Percentiles rank a stretch among this genome's conserved stretches.
These are phyloP conservation scores for Camelina neglecta DNA, from an alignment of 345 rosid genomes.

Conservation along the genomic window DNA sequence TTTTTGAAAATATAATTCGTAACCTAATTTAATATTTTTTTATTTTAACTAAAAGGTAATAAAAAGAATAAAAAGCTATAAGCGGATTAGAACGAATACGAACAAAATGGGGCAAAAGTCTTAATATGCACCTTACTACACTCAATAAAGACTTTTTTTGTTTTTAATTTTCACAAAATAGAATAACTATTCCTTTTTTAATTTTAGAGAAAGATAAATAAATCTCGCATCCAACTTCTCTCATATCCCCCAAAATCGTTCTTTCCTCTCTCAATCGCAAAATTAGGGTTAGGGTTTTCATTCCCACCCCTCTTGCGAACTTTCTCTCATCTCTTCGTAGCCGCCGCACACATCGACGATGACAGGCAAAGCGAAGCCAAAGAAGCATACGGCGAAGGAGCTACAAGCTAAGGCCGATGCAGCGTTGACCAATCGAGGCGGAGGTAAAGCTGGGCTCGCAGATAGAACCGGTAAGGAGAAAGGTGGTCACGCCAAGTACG, in stretches of 20 bases:
- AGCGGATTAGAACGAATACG: no score
- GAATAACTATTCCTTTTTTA: conserved; percentile 5
- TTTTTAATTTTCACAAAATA: neutral
- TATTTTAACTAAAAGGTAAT: no score
- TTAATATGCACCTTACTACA: conserved; percentile 30
- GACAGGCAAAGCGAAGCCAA: conserved; percentile 99
- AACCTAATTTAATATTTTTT: no score
- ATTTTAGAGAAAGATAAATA: conserved; percentile 24
- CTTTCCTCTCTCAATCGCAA: conserved; percentile 19
- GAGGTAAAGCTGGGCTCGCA: conserved; percentile 85
- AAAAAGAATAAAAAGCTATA: no score
- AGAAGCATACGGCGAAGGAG: conserved; percentile 99
- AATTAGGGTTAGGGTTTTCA: conserved; percentile 45
- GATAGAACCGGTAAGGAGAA: conserved; percentile 78
- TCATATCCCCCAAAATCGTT: conserved; percentile 32
- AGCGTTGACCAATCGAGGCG: conserved; percentile 91
- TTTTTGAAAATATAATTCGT: no score
- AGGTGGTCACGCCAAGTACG: conserved; percentile 94
- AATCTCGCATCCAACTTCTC: conserved; percentile 6
- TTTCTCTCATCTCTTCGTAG: conserved; percentile 11
- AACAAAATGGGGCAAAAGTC: conserved; percentile 6
- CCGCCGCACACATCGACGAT: conserved; percentile 46
- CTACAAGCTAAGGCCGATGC: conserved; percentile 86
- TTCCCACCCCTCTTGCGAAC: neutral
- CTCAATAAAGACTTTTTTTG: conserved; percentile 2